Percentiles rank a stretch among this genome's conserved stretches.
phyloP scores from a whole-genome alignment of 2,329 filamentous ascomycete genomes.

The Diaporthe longicolla region DNA sequence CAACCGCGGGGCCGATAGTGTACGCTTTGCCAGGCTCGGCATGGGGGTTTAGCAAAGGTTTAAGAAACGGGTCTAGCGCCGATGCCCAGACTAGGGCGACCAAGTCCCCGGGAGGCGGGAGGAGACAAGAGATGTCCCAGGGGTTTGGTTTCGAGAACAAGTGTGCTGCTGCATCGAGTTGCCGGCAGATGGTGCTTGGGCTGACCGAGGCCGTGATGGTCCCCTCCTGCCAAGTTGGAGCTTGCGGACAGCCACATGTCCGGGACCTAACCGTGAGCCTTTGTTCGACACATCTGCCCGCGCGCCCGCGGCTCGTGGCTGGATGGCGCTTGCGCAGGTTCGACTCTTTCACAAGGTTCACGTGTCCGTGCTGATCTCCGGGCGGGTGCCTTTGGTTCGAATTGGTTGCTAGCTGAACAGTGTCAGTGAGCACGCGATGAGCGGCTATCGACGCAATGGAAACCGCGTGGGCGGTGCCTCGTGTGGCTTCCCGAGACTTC shows the following conservation, averaged over 20 bases:
- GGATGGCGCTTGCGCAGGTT: not conserved
- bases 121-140: not conserved
- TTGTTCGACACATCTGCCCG: constrained; percentile 3
- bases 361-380: constrained; percentile 14
- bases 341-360: constrained; percentile 3
- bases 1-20: not conserved
- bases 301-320: not conserved
- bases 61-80: constrained; percentile 6
- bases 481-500: not conserved
- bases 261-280: not conserved
- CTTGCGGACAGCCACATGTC: not conserved
- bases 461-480: constrained; percentile 9
- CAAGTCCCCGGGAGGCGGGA: constrained; percentile 21
- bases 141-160: not conserved
- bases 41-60: not conserved
- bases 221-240: not conserved
- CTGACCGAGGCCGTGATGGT: not conserved
- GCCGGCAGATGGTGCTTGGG: constrained; percentile 8
- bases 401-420: not conserved
- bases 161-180: not conserved
- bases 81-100: constrained; percentile 26
- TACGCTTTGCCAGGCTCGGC: not conserved
- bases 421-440: constrained; percentile 15
- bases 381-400: not conserved
- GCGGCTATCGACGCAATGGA: not conserved